Conservation (phyloP, 179 eudicot species). For the Corrigiola litoralis region DNA sequence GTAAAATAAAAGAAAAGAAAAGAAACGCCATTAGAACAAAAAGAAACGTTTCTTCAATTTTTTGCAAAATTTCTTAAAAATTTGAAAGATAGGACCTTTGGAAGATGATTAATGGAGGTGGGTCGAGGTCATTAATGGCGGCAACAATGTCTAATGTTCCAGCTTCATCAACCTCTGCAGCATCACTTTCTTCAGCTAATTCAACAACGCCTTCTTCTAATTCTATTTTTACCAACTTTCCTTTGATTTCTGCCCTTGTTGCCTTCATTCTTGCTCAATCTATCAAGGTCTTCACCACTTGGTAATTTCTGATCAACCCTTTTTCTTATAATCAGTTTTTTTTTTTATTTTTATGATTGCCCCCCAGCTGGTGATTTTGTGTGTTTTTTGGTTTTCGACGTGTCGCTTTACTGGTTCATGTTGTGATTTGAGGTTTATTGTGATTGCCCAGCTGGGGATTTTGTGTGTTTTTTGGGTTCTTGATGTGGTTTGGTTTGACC, state of each 20-base stretch:
- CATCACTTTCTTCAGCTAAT: constrained; percentile 15
- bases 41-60: not conserved
- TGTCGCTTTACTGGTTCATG: too few species aligned
- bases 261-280: constrained; percentile 80
- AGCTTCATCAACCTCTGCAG: constrained; percentile 8
- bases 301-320: constrained; percentile 32
- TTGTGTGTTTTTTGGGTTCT: not conserved
- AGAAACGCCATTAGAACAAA: not conserved
- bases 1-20: not conserved
- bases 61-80: too few species aligned
- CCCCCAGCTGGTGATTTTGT: too few species aligned
- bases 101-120: constrained; percentile 22
- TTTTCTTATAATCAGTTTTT: not conserved
- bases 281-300: constrained; percentile 57
- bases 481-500: not conserved
- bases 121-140: constrained; percentile 31
- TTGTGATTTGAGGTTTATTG: too few species aligned
- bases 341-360: not conserved
- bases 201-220: constrained; percentile 17
- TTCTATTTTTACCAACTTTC: constrained; percentile 48
- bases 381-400: not conserved
- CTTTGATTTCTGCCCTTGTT: constrained; percentile 64
- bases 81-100: constrained; percentile 10
- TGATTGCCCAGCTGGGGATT: not conserved
- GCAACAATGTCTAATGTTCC: constrained; percentile 20